Percentiles rank a stretch among this genome's conserved stretches.
Evolutionary conservation across 768 basidiomycete genomes (phyloP).

Genomic region (Lactifluus pinguis): DNA sequence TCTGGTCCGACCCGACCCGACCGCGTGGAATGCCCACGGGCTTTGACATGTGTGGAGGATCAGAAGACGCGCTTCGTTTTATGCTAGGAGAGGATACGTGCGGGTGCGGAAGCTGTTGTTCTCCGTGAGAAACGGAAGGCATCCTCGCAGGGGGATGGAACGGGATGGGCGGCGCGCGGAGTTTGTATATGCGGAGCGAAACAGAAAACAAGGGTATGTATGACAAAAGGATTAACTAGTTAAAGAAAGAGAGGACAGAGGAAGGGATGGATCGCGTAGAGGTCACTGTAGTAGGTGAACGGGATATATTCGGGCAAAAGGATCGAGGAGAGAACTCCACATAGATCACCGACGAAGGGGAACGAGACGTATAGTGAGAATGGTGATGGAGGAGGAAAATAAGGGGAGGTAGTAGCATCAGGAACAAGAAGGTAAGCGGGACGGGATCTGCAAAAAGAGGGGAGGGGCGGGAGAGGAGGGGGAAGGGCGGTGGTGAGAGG

Average conservation of each 20-base stretch:
- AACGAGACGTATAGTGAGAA: neutral
- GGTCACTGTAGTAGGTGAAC: neutral
- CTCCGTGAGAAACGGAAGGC: constrained; percentile 7
- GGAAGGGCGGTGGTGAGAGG: neutral
- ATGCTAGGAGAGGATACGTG: neutral
- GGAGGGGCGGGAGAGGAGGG: neutral
- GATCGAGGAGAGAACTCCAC: neutral
- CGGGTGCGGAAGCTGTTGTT: neutral
- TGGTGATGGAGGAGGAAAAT: neutral
- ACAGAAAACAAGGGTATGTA: neutral
- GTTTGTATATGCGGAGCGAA: neutral
- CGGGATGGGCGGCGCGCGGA: neutral
- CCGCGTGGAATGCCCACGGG: neutral
- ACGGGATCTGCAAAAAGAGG: constrained; percentile 1
- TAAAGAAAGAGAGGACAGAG: neutral
- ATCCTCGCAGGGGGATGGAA: neutral
- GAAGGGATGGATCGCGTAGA: too few species aligned
- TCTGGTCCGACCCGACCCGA: neutral
- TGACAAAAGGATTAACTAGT: neutral
- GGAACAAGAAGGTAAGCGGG: constrained; percentile 1
- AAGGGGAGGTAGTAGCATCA: neutral
- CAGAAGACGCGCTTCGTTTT: neutral
- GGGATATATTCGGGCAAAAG: neutral
- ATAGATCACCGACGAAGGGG: too few species aligned
- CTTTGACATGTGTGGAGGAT: neutral